A percentile compares a stretch with the other conserved stretches of the same genome.
phyloP scores from a whole-genome alignment of 2,329 filamentous ascomycete genomes.

The Xylaria digitata region DNA sequence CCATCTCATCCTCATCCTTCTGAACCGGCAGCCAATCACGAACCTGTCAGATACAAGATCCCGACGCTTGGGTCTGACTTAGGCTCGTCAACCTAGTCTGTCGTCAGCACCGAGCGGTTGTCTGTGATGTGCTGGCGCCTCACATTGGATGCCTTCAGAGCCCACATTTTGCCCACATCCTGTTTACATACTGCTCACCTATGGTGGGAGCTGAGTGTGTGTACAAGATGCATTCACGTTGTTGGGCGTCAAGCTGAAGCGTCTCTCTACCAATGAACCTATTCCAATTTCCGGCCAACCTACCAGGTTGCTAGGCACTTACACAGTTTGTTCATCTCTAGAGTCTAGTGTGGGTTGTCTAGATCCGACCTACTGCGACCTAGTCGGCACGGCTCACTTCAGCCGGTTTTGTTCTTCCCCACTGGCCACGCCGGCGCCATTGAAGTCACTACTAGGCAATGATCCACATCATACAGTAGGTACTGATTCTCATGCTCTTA shows the following conservation, averaged over 20 bases:
- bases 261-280: constrained; percentile 27
- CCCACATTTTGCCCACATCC: constrained; percentile 9
- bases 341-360: constrained; percentile 13
- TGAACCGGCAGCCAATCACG: constrained; percentile 21
- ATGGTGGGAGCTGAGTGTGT: constrained; percentile 23
- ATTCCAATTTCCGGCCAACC: constrained; percentile 28
- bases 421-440: constrained; percentile 32
- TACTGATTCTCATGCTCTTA: constrained; percentile 32
- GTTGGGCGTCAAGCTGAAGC: constrained; percentile 37
- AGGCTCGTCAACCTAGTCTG: constrained; percentile 18
- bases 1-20: constrained; percentile 28
- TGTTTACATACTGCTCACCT: not conserved
- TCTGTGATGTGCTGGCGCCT: constrained; percentile 27
- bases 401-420: constrained; percentile 21
- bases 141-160: constrained; percentile 32
- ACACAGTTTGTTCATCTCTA: constrained; percentile 15
- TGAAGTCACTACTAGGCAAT: constrained; percentile 18
- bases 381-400: constrained; percentile 24
- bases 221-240: constrained; percentile 30
- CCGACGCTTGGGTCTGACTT: constrained; percentile 13
- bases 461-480: constrained; percentile 29
- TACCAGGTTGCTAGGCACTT: constrained; percentile 16
- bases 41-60: constrained; percentile 16
- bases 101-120: constrained; percentile 30
- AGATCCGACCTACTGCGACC: constrained; percentile 6